Conservation (phyloP, 768 basidiomycete genomes). For the Tricholoma flavovirens region DNA sequence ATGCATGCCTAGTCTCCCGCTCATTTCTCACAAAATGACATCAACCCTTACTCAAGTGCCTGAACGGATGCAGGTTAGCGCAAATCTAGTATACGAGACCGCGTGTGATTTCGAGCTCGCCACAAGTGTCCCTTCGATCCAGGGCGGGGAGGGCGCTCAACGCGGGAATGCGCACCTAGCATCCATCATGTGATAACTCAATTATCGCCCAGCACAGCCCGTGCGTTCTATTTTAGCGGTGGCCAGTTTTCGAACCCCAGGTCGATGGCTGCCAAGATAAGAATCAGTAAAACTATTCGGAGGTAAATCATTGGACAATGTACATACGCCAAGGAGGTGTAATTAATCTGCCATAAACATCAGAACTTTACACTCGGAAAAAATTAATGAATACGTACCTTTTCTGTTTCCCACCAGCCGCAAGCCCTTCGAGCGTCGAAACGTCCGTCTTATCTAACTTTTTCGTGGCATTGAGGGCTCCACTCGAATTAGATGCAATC, state of each 20-base stretch:
- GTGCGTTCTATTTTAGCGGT: slow-evolving; percentile 14
- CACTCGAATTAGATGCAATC: slow-evolving; percentile 54
- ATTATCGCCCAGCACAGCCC: slow-evolving; percentile 1
- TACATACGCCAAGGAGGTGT: slow-evolving; percentile 67
- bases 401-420: slow-evolving; percentile 59
- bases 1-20: too few species aligned
- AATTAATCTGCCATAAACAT: slow-evolving; percentile 36
- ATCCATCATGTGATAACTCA: background rate
- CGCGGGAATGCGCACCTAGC: background rate
- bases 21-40: background rate
- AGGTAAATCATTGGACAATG: slow-evolving; percentile 3
- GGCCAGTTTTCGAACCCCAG: slow-evolving; percentile 71
- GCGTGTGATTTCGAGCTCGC: background rate
- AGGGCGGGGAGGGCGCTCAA: background rate
- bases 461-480: slow-evolving; percentile 39
- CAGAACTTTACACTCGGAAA: background rate
- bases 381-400: slow-evolving; percentile 28
- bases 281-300: background rate
- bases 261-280: slow-evolving; percentile 42
- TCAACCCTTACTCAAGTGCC: background rate
- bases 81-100: background rate
- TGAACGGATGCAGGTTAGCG: background rate
- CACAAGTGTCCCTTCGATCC: background rate
- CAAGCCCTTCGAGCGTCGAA: slow-evolving; percentile 49
- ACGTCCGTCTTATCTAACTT: slow-evolving; percentile 49